Conservation (phyloP, 495 filamentous ascomycete species). For the Bacidia gigantensis region DNA sequence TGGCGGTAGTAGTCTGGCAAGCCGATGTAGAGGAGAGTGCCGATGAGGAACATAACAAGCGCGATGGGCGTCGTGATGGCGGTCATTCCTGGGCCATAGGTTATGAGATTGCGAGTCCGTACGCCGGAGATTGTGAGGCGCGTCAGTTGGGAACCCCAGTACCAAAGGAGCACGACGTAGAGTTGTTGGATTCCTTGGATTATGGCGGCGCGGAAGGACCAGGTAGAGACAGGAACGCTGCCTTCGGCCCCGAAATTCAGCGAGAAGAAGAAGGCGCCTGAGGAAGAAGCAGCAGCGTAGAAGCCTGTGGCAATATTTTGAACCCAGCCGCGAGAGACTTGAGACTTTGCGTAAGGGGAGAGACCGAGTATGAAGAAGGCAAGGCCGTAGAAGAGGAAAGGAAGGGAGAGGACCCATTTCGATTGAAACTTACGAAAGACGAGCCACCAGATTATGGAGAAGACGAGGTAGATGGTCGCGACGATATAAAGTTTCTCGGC, state of each 20-base stretch:
- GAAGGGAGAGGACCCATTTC: slow-evolving; percentile 39
- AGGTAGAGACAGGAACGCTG: slow-evolving; percentile 45
- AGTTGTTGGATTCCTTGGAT: slow-evolving; percentile 53
- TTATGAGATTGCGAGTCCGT: slow-evolving; percentile 19
- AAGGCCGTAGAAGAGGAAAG: slow-evolving; percentile 45
- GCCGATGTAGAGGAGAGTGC: slow-evolving; percentile 37
- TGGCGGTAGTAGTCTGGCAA: slow-evolving; percentile 55
- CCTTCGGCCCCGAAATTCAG: slow-evolving; percentile 56
- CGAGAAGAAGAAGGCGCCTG: slow-evolving; percentile 48
- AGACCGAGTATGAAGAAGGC: slow-evolving; percentile 48
- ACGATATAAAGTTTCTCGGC: slow-evolving; percentile 50
- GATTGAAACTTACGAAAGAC: slow-evolving; percentile 43
- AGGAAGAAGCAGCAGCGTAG: slow-evolving; percentile 45
- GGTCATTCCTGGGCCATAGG: slow-evolving; percentile 22
- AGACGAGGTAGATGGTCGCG: slow-evolving; percentile 45
- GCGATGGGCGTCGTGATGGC: slow-evolving; percentile 38
- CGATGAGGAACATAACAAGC: slow-evolving; percentile 37
- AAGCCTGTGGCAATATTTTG: slow-evolving; percentile 45
- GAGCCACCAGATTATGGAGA: slow-evolving; percentile 49
- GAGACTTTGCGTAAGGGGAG: slow-evolving; percentile 28
- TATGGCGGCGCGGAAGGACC: slow-evolving; percentile 49
- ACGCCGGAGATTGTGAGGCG: slow-evolving; percentile 18
- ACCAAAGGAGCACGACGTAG: slow-evolving; percentile 52
- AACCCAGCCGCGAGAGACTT: slow-evolving; percentile 31
- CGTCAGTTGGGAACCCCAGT: slow-evolving; percentile 41